phyloP scores from a whole-genome alignment of 202 grass and related monocot species.

The Schoenoplectus tabernaemontani region DNA sequence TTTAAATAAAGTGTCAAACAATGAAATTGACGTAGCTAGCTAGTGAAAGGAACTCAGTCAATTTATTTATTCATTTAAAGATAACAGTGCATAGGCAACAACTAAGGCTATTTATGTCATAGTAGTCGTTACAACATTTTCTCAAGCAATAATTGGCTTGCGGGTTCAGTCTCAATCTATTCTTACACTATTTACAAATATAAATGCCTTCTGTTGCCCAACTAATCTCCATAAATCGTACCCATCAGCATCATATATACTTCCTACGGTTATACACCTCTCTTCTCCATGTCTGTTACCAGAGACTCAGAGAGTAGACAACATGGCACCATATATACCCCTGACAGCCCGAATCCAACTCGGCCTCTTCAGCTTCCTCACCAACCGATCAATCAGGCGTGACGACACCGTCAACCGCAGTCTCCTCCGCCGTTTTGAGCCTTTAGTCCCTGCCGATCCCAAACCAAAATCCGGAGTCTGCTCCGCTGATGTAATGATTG shows the following conservation, averaged over 20 bases:
- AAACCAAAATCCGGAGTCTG: slow-evolving; percentile 25
- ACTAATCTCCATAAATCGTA: not conserved
- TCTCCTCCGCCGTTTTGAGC: slow-evolving; percentile 39
- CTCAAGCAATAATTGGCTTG: not conserved
- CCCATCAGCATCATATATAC: not conserved
- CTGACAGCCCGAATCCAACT: slow-evolving; percentile 31
- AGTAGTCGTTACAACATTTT: not conserved
- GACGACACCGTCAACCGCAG: slow-evolving; percentile 59
- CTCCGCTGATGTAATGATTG: not conserved
- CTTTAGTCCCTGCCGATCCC: not conserved
- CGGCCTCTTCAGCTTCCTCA: slow-evolving; percentile 18
- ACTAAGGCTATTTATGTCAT: not conserved
- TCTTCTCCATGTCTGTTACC: not conserved
- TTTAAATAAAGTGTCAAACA: no score
- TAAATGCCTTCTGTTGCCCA: not conserved
- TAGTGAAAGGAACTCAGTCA: no score
- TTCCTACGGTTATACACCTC: not conserved
- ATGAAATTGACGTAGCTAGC: not conserved
- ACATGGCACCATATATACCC: slow-evolving; percentile 22
- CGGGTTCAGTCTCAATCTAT: no score
- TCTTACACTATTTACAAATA: not conserved
- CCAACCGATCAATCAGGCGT: slow-evolving; percentile 17
- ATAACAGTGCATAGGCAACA: not conserved
- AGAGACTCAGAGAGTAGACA: not conserved
- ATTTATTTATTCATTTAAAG: no score